These are phyloP conservation scores for Sordariomycetes sp. DNA, from an alignment of 2,329 filamentous ascomycete species.

Conservation along the genomic window DNA sequence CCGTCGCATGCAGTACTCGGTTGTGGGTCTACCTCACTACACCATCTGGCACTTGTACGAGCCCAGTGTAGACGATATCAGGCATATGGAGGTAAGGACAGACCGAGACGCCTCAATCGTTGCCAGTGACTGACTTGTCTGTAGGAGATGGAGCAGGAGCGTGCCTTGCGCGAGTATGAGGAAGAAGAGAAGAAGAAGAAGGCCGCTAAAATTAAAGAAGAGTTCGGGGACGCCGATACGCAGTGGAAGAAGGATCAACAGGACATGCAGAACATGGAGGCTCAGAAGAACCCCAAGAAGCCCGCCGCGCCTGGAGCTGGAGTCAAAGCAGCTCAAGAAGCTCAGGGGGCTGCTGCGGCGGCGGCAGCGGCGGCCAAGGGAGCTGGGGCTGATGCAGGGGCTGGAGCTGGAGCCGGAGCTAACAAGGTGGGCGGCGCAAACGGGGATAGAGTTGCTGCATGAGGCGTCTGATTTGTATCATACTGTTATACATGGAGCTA, in stretches of 20 bases:
- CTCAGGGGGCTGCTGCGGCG: not conserved
- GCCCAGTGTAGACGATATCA: slow-evolving; percentile 93
- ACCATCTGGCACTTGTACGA: slow-evolving; percentile 99
- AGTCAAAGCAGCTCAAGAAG: slow-evolving; percentile 1
- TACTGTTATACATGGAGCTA: no score
- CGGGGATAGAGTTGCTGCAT: not conserved
- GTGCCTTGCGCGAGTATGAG: slow-evolving; percentile 68
- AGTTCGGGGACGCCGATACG: slow-evolving; percentile 65
- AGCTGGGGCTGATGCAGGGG: not conserved
- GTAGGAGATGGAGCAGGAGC: slow-evolving; percentile 88
- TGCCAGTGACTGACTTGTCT: slow-evolving; percentile 5
- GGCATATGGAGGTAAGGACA: slow-evolving; percentile 89
- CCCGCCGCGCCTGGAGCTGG: not conserved
- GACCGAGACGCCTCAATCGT: slow-evolving; percentile 12
- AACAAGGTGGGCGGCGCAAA: slow-evolving; percentile 3
- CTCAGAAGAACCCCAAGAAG: not conserved
- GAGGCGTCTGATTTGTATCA: no score
- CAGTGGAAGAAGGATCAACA: slow-evolving; percentile 91
- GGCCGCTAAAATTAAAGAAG: slow-evolving; percentile 68
- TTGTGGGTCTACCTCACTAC: slow-evolving; percentile 93
- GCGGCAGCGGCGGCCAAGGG: not conserved
- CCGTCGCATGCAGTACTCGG: slow-evolving; percentile 89
- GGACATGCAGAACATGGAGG: slow-evolving; percentile 38
- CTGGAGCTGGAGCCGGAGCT: not conserved
- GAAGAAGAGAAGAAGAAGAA: slow-evolving; percentile 61